Percentiles rank a stretch among this genome's conserved stretches.
Conservation (phyloP, 805 yeast genomes). For the Ogataea allantospora region DNA sequence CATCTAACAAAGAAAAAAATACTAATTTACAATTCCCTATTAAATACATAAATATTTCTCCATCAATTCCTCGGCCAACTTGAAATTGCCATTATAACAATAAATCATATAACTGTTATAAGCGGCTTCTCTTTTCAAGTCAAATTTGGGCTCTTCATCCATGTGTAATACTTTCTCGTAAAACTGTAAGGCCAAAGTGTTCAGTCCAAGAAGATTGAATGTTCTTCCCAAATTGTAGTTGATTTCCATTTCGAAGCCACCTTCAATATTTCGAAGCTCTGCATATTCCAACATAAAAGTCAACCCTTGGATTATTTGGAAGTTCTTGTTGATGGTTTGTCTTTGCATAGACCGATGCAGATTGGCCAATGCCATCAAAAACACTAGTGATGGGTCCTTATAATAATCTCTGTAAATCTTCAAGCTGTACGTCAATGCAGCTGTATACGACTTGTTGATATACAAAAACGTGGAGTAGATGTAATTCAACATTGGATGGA, state of each 20-base stretch:
- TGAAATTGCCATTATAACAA: conserved; percentile 68
- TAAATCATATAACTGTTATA: conserved; percentile 79
- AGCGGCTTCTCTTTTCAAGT: conserved; percentile 76
- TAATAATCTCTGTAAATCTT: conserved; percentile 67
- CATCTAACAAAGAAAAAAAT: conserved; percentile 4
- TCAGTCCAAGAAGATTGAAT: conserved; percentile 79
- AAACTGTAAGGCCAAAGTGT: conserved; percentile 67
- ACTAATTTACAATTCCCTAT: conserved; percentile 1
- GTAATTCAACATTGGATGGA: conserved; percentile 60
- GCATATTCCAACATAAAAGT: conserved; percentile 73
- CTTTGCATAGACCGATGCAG: conserved; percentile 91
- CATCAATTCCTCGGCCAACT: conserved; percentile 61
- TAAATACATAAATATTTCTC: conserved; percentile 51
- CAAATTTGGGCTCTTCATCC: conserved; percentile 45
- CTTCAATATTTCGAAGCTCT: conserved; percentile 36
- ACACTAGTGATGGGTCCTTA: conserved; percentile 74
- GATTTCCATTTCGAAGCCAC: conserved; percentile 60
- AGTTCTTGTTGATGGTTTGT: conserved; percentile 78
- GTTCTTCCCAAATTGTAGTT: conserved; percentile 81
- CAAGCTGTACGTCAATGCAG: conserved; percentile 75
- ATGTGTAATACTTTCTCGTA: conserved; percentile 64
- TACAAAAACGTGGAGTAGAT: conserved; percentile 80
- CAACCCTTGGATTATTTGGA: conserved; percentile 84
- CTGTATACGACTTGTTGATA: conserved; percentile 76
- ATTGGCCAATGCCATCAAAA: conserved; percentile 75